phyloP scores from a whole-genome alignment of 2,329 filamentous ascomycete species.

The Alternaria sp. region DNA sequence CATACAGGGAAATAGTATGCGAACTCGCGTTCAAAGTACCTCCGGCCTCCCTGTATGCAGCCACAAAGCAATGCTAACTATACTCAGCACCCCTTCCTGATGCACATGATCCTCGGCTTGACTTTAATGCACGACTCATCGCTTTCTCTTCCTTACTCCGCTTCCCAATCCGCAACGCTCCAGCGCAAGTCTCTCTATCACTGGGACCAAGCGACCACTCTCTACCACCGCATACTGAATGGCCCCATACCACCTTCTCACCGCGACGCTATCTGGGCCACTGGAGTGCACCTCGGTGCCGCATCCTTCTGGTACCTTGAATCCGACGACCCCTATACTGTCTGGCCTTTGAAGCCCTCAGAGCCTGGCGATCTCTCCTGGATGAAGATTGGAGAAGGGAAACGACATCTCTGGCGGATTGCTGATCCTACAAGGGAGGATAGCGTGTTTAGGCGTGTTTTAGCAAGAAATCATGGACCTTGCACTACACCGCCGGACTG shows the following conservation, averaged over 20 bases:
- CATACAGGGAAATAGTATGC: conserved; percentile 51
- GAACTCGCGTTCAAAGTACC: conserved; percentile 54
- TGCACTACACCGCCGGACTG: conserved; percentile 21
- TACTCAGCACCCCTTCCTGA: conserved; percentile 59
- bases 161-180: conserved; percentile 32
- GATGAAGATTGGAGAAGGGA: conserved; percentile 65
- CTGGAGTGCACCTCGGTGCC: conserved; percentile 58
- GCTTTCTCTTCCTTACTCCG: conserved; percentile 30
- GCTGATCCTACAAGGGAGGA: conserved; percentile 59
- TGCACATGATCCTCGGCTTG: conserved; percentile 63
- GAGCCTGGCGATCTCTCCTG: conserved; percentile 62
- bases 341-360: conserved; percentile 64
- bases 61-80: not conserved
- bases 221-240: conserved; percentile 59
- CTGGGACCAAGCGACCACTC: conserved; percentile 57
- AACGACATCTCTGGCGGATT: conserved; percentile 62
- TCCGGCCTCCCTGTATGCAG: not conserved
- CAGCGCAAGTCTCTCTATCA: conserved; percentile 54
- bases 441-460: conserved; percentile 56
- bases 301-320: conserved; percentile 58
- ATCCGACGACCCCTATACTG: conserved; percentile 52
- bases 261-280: conserved; percentile 59
- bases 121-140: conserved; percentile 64
- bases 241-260: conserved; percentile 47
- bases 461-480: conserved; percentile 24